Percentiles rank a stretch among this genome's conserved stretches.
Evolutionary conservation across 768 basidiomycete genomes (phyloP).

Genomic region (Strobilomyces echinocephalus): DNA sequence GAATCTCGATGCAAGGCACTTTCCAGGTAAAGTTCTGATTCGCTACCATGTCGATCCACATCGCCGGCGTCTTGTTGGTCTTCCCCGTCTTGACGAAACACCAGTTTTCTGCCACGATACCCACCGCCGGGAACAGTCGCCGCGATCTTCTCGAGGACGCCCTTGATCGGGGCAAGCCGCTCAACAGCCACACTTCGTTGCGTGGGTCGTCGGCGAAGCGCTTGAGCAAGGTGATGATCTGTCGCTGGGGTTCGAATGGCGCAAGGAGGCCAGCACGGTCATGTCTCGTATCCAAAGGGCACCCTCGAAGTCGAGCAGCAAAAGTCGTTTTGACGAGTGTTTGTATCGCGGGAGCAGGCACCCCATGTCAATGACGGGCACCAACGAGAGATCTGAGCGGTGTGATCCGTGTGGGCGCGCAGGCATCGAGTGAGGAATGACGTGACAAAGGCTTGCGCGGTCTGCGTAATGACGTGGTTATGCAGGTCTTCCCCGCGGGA

Average conservation of each 20-base stretch:
- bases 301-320: slow-evolving; percentile 79
- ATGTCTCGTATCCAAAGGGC: slow-evolving; percentile 66
- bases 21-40: slow-evolving; percentile 83
- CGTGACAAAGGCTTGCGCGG: slow-evolving; percentile 80
- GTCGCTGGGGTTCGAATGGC: slow-evolving; percentile 37
- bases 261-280: slow-evolving; percentile 40
- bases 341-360: slow-evolving; percentile 65
- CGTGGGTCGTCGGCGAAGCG: slow-evolving; percentile 55
- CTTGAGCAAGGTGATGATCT: slow-evolving; percentile 47
- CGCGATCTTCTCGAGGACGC: slow-evolving; percentile 59
- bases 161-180: slow-evolving; percentile 62
- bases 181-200: slow-evolving; percentile 81
- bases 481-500: slow-evolving; percentile 84
- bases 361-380: slow-evolving; percentile 40
- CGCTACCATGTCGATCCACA: slow-evolving; percentile 77
- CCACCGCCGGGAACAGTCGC: slow-evolving; percentile 57
- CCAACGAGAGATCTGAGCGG: slow-evolving; percentile 28
- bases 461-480: slow-evolving; percentile 81
- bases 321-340: slow-evolving; percentile 57
- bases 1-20: slow-evolving; percentile 70
- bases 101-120: slow-evolving; percentile 86
- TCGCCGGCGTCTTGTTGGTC: slow-evolving; percentile 28
- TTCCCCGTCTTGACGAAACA: slow-evolving; percentile 68
- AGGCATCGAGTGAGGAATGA: no score
- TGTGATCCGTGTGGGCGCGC: slow-evolving; percentile 68